Conservation (phyloP, 129 eudicot species). For the Logfia minima region DNA sequence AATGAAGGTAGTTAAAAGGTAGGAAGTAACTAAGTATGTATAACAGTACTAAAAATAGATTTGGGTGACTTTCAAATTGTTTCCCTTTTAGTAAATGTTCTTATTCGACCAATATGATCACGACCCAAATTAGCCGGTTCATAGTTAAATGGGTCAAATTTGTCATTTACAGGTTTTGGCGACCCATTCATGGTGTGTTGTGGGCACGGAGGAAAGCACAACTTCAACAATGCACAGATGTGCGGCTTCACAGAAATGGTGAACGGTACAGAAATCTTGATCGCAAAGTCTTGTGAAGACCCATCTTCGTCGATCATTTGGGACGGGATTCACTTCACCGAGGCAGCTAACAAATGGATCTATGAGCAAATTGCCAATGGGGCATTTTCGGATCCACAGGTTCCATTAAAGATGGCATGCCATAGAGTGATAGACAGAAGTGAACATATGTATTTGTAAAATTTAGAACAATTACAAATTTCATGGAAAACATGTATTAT, state of each 20-base stretch:
- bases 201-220: constrained; percentile 81
- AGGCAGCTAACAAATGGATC: constrained; percentile 88
- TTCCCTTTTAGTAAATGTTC: background rate
- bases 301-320: constrained; percentile 53
- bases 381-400: constrained; percentile 68
- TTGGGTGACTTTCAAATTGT: background rate
- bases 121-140: too few species aligned
- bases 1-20: too few species aligned
- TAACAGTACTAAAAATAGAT: too few species aligned
- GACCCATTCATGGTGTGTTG: constrained; percentile 73
- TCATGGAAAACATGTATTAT: too few species aligned
- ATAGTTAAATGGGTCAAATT: background rate
- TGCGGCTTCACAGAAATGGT: constrained; percentile 57
- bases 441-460: background rate
- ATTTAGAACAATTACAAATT: background rate
- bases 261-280: constrained; percentile 49
- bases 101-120: too few species aligned
- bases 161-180: constrained; percentile 54
- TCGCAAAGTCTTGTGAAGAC: constrained; percentile 57
- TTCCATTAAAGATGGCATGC: constrained; percentile 53
- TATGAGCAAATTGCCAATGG: constrained; percentile 56
- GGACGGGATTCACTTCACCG: constrained; percentile 86
- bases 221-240: constrained; percentile 53
- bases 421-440: constrained; percentile 23
- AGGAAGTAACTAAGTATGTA: too few species aligned